Conservation (phyloP, 257 asterid species). For the Fraxinus cuspidata region DNA sequence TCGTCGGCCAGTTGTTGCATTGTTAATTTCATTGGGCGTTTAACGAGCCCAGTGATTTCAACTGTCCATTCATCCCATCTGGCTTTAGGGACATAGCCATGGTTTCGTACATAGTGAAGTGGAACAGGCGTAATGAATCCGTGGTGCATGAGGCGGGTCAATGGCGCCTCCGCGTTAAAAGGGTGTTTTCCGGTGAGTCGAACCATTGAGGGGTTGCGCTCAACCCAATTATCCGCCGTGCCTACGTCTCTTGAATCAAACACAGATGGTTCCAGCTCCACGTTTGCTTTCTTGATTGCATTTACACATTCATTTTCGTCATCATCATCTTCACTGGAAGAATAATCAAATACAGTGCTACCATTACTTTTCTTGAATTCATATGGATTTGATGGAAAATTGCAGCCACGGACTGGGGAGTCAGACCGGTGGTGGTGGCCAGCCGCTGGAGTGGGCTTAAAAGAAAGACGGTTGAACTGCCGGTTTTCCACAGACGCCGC, state of each 20-base stretch:
- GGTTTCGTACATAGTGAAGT: slow-evolving; percentile 96
- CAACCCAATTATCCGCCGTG: slow-evolving; percentile 82
- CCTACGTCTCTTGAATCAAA: slow-evolving; percentile 64
- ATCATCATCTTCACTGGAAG: slow-evolving; percentile 53
- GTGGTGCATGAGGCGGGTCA: slow-evolving; percentile 77
- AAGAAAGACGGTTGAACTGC: slow-evolving; percentile 45
- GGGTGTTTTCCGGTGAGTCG: slow-evolving; percentile 98
- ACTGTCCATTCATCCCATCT: slow-evolving; percentile 74
- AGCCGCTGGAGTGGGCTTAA: slow-evolving; percentile 34
- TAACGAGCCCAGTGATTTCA: slow-evolving; percentile 74
- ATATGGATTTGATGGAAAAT: slow-evolving; percentile 30
- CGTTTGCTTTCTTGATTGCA: slow-evolving; percentile 44
- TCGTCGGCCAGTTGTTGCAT: slow-evolving; percentile 66
- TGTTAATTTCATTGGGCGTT: slow-evolving; percentile 57
- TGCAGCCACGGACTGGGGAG: slow-evolving; percentile 62
- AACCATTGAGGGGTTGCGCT: slow-evolving; percentile 73
- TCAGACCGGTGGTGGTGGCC: slow-evolving; percentile 43
- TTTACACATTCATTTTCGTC: slow-evolving; percentile 30
- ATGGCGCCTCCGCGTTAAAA: slow-evolving; percentile 89
- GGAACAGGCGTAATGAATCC: slow-evolving; percentile 97
- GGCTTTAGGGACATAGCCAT: slow-evolving; percentile 76
- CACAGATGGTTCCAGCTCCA: slow-evolving; percentile 67
- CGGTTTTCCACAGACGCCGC: slow-evolving; percentile 80
- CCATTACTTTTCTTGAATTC: slow-evolving; percentile 12
- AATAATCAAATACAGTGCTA: slow-evolving; percentile 28